Evolutionary conservation across 495 filamentous ascomycete species (phyloP).

Genomic region (Gamarada debralockiae): DNA sequence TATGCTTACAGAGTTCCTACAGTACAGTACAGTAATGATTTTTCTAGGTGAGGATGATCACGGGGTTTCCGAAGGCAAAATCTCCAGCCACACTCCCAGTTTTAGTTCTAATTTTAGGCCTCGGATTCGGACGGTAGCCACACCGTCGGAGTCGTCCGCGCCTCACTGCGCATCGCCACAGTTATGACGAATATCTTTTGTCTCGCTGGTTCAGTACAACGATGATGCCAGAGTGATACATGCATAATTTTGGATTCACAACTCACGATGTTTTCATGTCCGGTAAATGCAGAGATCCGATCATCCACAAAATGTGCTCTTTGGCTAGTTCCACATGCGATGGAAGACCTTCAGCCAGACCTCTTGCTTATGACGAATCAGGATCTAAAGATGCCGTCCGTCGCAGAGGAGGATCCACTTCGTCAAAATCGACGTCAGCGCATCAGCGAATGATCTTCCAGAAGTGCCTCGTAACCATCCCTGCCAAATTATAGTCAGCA

Average conservation of each 20-base stretch:
- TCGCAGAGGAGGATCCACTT: background rate
- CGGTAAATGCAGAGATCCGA: background rate
- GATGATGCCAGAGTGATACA: conserved; percentile 4
- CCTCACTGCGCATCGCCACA: background rate
- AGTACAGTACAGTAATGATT: too few relatives aligned
- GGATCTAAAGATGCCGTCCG: background rate
- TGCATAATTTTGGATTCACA: background rate
- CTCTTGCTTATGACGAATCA: conserved; percentile 6
- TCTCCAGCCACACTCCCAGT: background rate
- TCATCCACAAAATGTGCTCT: background rate
- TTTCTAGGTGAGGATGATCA: conserved; percentile 1
- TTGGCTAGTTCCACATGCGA: background rate
- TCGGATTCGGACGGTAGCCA: background rate
- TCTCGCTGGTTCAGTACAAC: background rate
- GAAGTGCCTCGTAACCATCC: conserved; percentile 10
- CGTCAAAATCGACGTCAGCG: background rate
- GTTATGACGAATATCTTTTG: background rate
- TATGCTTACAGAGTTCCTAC: too few relatives aligned
- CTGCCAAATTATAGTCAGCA: background rate
- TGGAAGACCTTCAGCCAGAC: conserved; percentile 1
- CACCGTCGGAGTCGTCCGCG: background rate
- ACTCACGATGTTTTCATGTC: background rate
- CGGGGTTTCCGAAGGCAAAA: background rate
- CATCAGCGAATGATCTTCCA: conserved; percentile 15
- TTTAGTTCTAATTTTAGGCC: background rate